These are phyloP conservation scores for Leucocoprinus gongylophorus DNA, from an alignment of 1,284 basidiomycete genomes.

Conservation along the genomic window DNA sequence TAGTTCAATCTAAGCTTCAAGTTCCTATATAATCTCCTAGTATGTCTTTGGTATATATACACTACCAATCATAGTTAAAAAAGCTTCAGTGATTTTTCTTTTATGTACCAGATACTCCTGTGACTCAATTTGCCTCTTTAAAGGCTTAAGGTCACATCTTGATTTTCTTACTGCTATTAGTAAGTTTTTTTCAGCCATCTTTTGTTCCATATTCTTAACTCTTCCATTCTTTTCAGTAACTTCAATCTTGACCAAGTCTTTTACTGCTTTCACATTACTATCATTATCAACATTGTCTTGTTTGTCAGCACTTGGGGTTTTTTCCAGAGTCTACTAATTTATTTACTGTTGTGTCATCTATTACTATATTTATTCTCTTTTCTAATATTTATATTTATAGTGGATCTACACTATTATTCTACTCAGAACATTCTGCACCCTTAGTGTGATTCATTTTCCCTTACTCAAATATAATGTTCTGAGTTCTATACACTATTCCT, in stretches of 20 bases:
- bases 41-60: slow-evolving; percentile 3
- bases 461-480: no score
- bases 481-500: slow-evolving; percentile 8
- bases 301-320: no score
- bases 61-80: not conserved
- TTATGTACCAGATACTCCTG: not conserved
- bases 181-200: not conserved
- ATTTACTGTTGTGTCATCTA: not conserved
- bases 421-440: not conserved
- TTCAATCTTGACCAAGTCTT: no score
- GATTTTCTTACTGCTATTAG: not conserved
- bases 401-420: not conserved
- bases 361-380: not conserved
- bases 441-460: slow-evolving; percentile 13
- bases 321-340: not conserved
- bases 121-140: not conserved
- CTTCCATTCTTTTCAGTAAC: no score
- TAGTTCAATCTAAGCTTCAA: slow-evolving; percentile 7
- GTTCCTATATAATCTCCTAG: slow-evolving; percentile 16
- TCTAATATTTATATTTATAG: not conserved
- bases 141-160: not conserved
- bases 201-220: not conserved
- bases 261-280: no score
- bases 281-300: no score
- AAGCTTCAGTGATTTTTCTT: not conserved